Base-by-base conservation (phyloP, 164 flowering plant species). In the Piper longum region DNA sequence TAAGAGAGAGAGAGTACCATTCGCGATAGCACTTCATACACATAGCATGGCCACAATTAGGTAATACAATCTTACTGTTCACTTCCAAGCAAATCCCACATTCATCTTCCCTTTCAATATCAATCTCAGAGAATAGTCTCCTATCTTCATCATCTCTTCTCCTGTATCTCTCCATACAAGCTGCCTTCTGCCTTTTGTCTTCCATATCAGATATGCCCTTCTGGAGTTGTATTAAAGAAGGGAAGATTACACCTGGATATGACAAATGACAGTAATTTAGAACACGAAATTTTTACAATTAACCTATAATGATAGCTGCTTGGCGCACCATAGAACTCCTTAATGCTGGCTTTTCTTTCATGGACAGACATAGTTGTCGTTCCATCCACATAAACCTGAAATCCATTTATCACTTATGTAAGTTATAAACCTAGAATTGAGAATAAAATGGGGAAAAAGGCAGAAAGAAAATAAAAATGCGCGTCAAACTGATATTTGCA, bases 61-160 rank as follows among this genome's bases (percentile, higher is more conserved):
- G 98, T 74, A 91, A 66, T n/a, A 89, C 95, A 62, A 87, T 76
- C 74, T 87, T 91, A 64, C 83, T 80, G 64, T 83, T 85, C 74
- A 77, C 70, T 81, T 91, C 98, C 96, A 91, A 84, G 84, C 96
- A 91, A 64, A 91, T 91, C 57, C 96, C 98, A 79, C 96, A 91
- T 70, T 91, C 98, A 59, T 89, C 95, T 73, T 91, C 98, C 68
- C 95, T 80, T 81, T 91, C 96, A 66, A 72, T 59, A 42, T 91
- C 98, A 7, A 75, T 61, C 59, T 84, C 90, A 6, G 89, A 79
- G 66, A 55, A 73, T 16, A 65, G 74, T 54, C 70, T 68, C 16
- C 63, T 52, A 14, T 84, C 91, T 44, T 80, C 83, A 14, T 82
- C 85, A 39, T 84, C 87, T 77, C 79, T 83, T 79, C 81, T 85